phyloP scores from a whole-genome alignment of 2,329 filamentous ascomycete species.

The Tetracladium maxilliforme region DNA sequence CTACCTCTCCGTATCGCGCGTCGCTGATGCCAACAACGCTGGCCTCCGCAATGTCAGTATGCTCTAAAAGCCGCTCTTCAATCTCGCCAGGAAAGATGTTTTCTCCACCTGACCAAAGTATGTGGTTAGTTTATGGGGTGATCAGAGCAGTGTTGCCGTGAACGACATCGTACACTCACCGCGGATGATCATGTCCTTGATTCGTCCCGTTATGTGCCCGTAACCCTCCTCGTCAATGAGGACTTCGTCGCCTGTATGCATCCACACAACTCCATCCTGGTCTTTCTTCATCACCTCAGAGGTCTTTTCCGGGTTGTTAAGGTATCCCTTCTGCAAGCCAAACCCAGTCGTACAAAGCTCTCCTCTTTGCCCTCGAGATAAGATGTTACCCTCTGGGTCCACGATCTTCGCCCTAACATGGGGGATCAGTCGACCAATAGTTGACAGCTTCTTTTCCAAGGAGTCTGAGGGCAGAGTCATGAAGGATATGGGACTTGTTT shows the following conservation, averaged over 20 bases:
- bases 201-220: slow-evolving; percentile 45
- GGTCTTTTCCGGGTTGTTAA: slow-evolving; percentile 29
- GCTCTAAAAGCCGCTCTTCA: slow-evolving; percentile 50
- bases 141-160: not conserved
- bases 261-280: slow-evolving; percentile 21
- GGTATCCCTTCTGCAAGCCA: slow-evolving; percentile 43
- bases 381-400: slow-evolving; percentile 32
- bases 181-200: slow-evolving; percentile 59
- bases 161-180: slow-evolving; percentile 17
- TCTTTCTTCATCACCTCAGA: slow-evolving; percentile 11
- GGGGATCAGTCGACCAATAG: slow-evolving; percentile 68
- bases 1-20: slow-evolving; percentile 49
- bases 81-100: slow-evolving; percentile 51
- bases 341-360: slow-evolving; percentile 54
- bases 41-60: slow-evolving; percentile 38
- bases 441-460: slow-evolving; percentile 47
- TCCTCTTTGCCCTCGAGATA: slow-evolving; percentile 38
- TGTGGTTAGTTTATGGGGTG: slow-evolving; percentile 1
- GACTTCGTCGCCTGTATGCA: slow-evolving; percentile 39
- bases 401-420: slow-evolving; percentile 65
- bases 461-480: slow-evolving; percentile 60
- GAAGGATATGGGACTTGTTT: slow-evolving; percentile 30
- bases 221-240: slow-evolving; percentile 28
- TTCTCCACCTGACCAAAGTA: slow-evolving; percentile 24
- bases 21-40: slow-evolving; percentile 51